Evolutionary conservation across 495 filamentous ascomycete genomes (phyloP).

Genomic region (Penicillium mononematosum): DNA sequence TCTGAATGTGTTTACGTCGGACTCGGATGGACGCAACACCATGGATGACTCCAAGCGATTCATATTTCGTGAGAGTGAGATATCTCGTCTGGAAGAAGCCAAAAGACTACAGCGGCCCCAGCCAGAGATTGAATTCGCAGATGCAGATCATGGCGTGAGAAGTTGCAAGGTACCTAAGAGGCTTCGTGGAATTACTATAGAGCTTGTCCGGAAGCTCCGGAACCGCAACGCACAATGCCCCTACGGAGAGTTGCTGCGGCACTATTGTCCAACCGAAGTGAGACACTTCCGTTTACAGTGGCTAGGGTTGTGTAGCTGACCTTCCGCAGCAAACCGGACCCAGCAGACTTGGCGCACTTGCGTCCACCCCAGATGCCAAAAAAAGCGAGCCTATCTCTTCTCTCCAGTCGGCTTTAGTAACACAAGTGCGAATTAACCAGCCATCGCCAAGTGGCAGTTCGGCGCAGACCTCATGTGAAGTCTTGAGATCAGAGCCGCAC

Average conservation of each 20-base stretch:
- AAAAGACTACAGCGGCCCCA: conserved; percentile 5
- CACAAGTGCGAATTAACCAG: conserved; percentile 27
- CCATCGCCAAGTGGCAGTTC: background rate
- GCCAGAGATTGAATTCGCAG: background rate
- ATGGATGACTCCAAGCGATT: conserved; percentile 76
- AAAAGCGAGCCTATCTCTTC: conserved; percentile 18
- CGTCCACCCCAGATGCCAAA: conserved; percentile 8
- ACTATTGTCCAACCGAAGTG: conserved; percentile 73
- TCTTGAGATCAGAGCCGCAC: background rate
- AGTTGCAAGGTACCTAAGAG: conserved; percentile 65
- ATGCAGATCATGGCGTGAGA: conserved; percentile 11
- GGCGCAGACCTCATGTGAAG: background rate
- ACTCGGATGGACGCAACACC: conserved; percentile 61
- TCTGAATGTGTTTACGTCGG: conserved; percentile 84
- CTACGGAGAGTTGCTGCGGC: conserved; percentile 69
- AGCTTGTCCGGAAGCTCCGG: conserved; percentile 67
- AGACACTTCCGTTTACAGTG: conserved; percentile 16
- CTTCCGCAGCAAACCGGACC: conserved; percentile 31
- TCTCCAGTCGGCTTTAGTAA: conserved; percentile 27
- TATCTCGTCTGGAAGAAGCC: conserved; percentile 38
- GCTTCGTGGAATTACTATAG: conserved; percentile 58
- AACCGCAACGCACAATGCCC: conserved; percentile 69
- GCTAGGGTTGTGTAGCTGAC: conserved; percentile 10
- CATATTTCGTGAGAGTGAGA: conserved; percentile 80
- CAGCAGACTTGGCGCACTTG: conserved; percentile 25